Conservation (phyloP, 805 yeast species). For the Ogataea polymorpha region DNA sequence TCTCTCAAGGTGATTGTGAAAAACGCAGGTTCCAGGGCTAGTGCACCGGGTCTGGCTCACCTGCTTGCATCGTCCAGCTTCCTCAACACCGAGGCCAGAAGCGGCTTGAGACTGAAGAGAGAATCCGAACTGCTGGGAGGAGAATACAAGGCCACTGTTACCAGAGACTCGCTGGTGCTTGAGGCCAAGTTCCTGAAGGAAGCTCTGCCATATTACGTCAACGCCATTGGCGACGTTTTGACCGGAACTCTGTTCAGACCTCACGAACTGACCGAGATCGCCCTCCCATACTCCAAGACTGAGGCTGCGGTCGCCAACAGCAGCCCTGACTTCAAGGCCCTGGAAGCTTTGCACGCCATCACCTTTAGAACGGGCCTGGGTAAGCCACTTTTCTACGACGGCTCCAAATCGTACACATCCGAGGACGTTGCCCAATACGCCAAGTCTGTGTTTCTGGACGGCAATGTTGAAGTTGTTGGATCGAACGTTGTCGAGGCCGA, state of each 20-base stretch:
- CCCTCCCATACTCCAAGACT: slow-evolving; percentile 69
- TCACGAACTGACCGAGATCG: slow-evolving; percentile 81
- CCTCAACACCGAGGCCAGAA: slow-evolving; percentile 75
- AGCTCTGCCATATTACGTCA: slow-evolving; percentile 88
- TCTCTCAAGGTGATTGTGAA: slow-evolving; percentile 72
- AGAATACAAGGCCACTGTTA: slow-evolving; percentile 59
- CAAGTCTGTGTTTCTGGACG: slow-evolving; percentile 60
- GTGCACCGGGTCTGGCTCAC: slow-evolving; percentile 80
- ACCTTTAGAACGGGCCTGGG: slow-evolving; percentile 90
- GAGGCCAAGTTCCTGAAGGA: slow-evolving; percentile 80
- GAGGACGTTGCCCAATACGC: slow-evolving; percentile 71
- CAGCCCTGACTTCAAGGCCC: slow-evolving; percentile 56
- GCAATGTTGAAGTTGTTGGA: slow-evolving; percentile 69
- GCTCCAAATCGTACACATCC: slow-evolving; percentile 50
- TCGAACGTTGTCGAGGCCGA: slow-evolving; percentile 73
- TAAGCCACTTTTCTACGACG: slow-evolving; percentile 73
- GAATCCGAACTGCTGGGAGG: slow-evolving; percentile 96
- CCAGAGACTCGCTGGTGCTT: slow-evolving; percentile 82
- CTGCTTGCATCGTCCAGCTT: slow-evolving; percentile 79
- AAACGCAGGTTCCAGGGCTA: slow-evolving; percentile 79
- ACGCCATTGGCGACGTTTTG: slow-evolving; percentile 73
- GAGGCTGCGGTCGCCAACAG: slow-evolving; percentile 54
- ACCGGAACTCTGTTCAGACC: slow-evolving; percentile 71
- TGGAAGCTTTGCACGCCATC: slow-evolving; percentile 74
- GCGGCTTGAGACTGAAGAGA: slow-evolving; percentile 90